phyloP scores from a whole-genome alignment of 257 asterid genomes.

The Salvia hispanica region DNA sequence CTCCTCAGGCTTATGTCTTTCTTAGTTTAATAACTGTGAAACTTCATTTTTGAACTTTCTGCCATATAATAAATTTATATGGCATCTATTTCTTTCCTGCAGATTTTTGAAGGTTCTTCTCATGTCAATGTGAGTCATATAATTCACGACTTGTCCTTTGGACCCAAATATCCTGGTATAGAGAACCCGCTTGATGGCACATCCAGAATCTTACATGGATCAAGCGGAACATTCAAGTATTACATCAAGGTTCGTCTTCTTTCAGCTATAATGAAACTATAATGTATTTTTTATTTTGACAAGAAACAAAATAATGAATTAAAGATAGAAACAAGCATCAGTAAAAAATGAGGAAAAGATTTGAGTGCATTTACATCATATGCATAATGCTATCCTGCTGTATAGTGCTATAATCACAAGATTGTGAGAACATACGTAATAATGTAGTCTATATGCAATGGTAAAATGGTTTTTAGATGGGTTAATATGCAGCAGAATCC shows the following conservation, averaged over 20 bases:
- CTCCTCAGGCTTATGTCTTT: not conserved
- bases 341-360: not conserved
- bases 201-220: conserved; percentile 66
- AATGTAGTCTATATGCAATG: not conserved
- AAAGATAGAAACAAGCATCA: not conserved
- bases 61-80: conserved; percentile 7
- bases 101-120: conserved; percentile 84
- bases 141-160: conserved; percentile 92
- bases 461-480: conserved; percentile 13
- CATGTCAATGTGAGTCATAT: conserved; percentile 96
- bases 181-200: conserved; percentile 99
- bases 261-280: conserved; percentile 11
- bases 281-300: not conserved
- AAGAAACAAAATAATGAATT: not conserved
- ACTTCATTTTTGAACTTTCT: conserved; percentile 11
- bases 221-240: conserved; percentile 97
- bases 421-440: conserved; percentile 1
- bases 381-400: not conserved
- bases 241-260: conserved; percentile 77
- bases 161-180: conserved; percentile 95
- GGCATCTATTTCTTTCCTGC: conserved; percentile 38
- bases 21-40: conserved; percentile 12
- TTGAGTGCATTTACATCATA: not conserved
- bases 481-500: conserved; percentile 16
- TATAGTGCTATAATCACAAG: not conserved